Base-by-base conservation (phyloP, 768 basidiomycete genomes). In the Russula sp. region DNA sequence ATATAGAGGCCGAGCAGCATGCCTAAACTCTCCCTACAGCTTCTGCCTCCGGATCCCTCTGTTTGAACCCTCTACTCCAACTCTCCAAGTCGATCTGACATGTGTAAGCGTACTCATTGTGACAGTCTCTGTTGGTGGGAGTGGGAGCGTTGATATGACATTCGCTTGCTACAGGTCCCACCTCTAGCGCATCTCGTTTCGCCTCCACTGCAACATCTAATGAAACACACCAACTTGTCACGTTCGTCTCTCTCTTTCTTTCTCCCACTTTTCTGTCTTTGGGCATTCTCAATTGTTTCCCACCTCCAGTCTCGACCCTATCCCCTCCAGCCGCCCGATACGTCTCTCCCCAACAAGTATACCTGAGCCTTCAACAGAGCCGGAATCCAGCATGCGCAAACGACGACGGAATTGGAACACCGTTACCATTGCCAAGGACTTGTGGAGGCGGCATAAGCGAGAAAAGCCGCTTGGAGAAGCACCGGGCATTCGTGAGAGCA, bases 401-500 rank as follows among this genome's bases (percentile, higher is more conserved):
- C 32, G 55, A 24, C 24, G 18, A 54, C 18, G 30, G 44, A 26
- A 16, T 11, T 18, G 30, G 44, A 34, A 16, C 16, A 5, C 13
- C 7, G 2, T 4, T 36, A 8, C 38, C n/a, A 10, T 11, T 1
- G 0, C 42, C 30, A 3, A 26, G 38, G 36, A 34, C 1, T 1
- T 60, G 28, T 53, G 44, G 7, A 1, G 1, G 32, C 62, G 64
- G 11, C 51, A 71, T 30, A 59, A 26, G 56, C 69, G 71, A 0
- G 58, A 58, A 16, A 63, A 64, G 24, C 69, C 69, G 18, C 59
- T 85, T 16, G 83, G 77, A 0, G 67, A 74, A 0, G 52, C 84
- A 0, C 89, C 87, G 1, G 75, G 76, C 13, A 59, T 78, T n/a
- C 67, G 77, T 57, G 52, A 74, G 42, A 84, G 87, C 66, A 63